Evolutionary conservation across 805 yeast species (phyloP), one percentile per base, ranked within the genome.

Genomic region (Saccharomycopsis selenospora): DNA sequence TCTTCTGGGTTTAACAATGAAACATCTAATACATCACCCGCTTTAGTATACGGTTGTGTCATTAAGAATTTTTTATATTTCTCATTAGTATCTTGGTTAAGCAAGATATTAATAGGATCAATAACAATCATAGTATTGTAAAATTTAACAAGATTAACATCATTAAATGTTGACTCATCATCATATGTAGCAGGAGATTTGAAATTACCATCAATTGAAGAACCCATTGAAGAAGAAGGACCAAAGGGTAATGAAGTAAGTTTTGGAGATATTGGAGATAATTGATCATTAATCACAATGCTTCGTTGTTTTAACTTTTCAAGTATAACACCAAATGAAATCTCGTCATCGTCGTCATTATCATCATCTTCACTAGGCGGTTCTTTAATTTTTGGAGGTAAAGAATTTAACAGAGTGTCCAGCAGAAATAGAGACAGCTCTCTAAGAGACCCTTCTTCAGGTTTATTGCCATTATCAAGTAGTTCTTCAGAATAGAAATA

Each of bases 111-210:
- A 11, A 56, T 48, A 14, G 53, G 47, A 36, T 49, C 54, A 3
- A 51, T 23, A 40, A 56, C 47, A 18, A 58, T 42, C 38, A 50
- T 58, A 7, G 61, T 57, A 11, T 48, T 46, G 45, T 56, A 56
- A 18, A 20, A 24, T n/a, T 41, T 47, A 17, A 10, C 57, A 30
- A 42, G 48, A 20, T 28, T 48, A 36, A 49, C 17, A 14, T 33
- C 38, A 20, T 20, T 14, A 17, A 20, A 33, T 6, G 20, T 17
- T 6, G 38, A 14, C 6, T 4, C 38, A 7, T 14, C 38, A 20
- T 14, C 38, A 20, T 14, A 17, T 6, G 5, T 7, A 7, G 7
- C 29, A 11, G 11, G 11, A 7, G 29, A 6, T 7, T 14, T 14
- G 38, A 17, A 6, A 20, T 33, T 33, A 14, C 38, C 38, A 14